These are phyloP conservation scores for Hypoxylon perforatum DNA, from an alignment of 495 filamentous ascomycete genomes.

Conservation along the genomic window DNA sequence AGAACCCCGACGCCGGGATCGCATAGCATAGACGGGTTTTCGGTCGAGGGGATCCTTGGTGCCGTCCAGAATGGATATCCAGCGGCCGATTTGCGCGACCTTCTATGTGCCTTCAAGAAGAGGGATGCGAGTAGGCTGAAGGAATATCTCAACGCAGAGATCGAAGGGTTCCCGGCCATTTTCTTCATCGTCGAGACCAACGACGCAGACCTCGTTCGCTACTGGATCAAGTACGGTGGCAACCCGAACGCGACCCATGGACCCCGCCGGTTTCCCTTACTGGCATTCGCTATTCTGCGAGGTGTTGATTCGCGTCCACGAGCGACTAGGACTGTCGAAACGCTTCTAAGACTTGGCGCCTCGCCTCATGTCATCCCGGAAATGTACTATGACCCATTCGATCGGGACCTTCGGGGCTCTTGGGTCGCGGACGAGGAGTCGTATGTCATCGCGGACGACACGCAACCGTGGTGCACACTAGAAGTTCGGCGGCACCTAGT, in stretches of 20 bases:
- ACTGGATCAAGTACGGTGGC: conserved; percentile 49
- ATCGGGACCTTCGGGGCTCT: conserved; percentile 21
- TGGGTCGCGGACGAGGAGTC: conserved; percentile 14
- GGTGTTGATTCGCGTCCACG: conserved; percentile 27
- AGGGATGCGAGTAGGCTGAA: conserved; percentile 13
- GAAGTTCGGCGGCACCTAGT: conserved; percentile 14
- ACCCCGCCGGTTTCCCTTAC: conserved; percentile 48
- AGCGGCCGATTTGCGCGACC: conserved; percentile 27
- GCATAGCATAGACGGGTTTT: conserved; percentile 22
- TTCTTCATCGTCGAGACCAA: conserved; percentile 59
- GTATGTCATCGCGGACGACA: conserved; percentile 10
- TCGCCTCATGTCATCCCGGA: conserved; percentile 24
- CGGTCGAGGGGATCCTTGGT: conserved; percentile 32
- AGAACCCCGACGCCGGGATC: neutral
- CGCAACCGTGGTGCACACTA: conserved; percentile 20
- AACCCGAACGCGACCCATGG: conserved; percentile 48
- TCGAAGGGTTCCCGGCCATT: conserved; percentile 53
- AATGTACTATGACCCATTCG: conserved; percentile 28
- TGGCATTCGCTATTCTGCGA: conserved; percentile 58
- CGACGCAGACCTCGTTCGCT: conserved; percentile 49
- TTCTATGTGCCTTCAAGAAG: conserved; percentile 42
- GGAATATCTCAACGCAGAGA: conserved; percentile 43
- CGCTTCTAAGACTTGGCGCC: conserved; percentile 57
- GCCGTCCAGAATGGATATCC: conserved; percentile 44
- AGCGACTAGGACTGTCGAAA: conserved; percentile 50